Percentiles rank a stretch among this genome's conserved stretches.
These are phyloP conservation scores for Chrysochromulina parva DNA, from an alignment of 78 protist genomes.

Conservation along the genomic window DNA sequence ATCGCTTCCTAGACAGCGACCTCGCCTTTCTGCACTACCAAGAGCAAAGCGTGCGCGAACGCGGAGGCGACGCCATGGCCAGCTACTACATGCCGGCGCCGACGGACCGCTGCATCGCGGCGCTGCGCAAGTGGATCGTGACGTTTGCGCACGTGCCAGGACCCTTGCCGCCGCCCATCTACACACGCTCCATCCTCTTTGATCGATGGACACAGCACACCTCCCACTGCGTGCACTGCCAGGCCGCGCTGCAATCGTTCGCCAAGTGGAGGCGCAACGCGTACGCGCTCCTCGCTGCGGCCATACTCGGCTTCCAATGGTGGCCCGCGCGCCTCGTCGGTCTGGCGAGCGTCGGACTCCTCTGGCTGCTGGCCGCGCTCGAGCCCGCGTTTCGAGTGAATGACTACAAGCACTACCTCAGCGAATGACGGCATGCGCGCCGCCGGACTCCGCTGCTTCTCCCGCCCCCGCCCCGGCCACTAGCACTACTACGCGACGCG, in stretches of 20 bases:
- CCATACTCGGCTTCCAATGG: background rate
- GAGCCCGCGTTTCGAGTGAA: no score
- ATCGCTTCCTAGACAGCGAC: background rate
- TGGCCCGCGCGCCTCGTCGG: background rate
- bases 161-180: background rate
- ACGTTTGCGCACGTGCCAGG: background rate
- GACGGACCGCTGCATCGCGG: background rate
- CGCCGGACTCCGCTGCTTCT: no score
- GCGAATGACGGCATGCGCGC: no score
- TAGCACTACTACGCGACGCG: no score
- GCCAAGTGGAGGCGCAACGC: background rate
- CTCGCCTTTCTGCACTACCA: conserved; percentile 9
- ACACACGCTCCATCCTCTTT: background rate
- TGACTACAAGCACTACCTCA: no score
- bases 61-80: background rate
- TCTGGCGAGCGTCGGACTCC: background rate
- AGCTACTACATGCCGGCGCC: background rate
- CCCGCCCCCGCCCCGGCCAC: no score
- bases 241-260: background rate
- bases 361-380: background rate
- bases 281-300: background rate
- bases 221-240: background rate
- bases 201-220: background rate
- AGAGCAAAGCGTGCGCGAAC: background rate
- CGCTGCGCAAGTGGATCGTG: background rate